Base-by-base conservation (phyloP, 2,329 filamentous ascomycete species). In the Calonectria naviculata region DNA sequence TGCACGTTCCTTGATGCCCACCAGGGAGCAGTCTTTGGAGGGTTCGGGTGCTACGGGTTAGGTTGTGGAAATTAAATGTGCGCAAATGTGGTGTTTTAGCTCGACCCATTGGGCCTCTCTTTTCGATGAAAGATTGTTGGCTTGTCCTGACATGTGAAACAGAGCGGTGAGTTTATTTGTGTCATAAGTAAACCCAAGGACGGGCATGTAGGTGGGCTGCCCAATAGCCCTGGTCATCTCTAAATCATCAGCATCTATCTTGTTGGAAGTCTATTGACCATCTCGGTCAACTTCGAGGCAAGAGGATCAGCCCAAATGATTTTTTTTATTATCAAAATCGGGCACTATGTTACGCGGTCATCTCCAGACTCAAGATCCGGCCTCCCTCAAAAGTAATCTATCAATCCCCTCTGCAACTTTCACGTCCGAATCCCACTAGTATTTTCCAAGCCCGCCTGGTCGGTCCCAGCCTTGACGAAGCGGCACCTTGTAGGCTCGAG, bases 401-500 rank as follows among this genome's bases (percentile, higher is more conserved):
- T 29, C 21, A 10, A 5, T 58, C 31, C 2, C 15, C 4, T 19
- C 34, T 38, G 6, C 5, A 34, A 24, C 36, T 36, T 34, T 36
- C 31, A 56, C 1, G 4, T 21, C n/a, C n/a, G 36, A 31, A 58
- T 5, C 21, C 10, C 34, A 12, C 34, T 17, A 19, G n/a, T 15
- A 3, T 38, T 38, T 19, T 19, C 10, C 21, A 19, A 26, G 17
- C 13, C 10, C 7, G 17, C 24, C 9, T 17, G 5, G 13, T 10
- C 24, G 5, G 13, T 10, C 12, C 44, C 24, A 42, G 28, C 4
- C 36, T 28, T 21, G 56, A 44, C 13, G 68, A 42, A 44, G 68
- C 13, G 68, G 67, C 52, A 63, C 62, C 17, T 62, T 71, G 56
- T 71, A 78, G 21, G 65, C 67, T 42, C 63, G 60, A 10, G 76